phyloP scores from a whole-genome alignment of 1,284 basidiomycete genomes.

The Rhizopogon parksii region DNA sequence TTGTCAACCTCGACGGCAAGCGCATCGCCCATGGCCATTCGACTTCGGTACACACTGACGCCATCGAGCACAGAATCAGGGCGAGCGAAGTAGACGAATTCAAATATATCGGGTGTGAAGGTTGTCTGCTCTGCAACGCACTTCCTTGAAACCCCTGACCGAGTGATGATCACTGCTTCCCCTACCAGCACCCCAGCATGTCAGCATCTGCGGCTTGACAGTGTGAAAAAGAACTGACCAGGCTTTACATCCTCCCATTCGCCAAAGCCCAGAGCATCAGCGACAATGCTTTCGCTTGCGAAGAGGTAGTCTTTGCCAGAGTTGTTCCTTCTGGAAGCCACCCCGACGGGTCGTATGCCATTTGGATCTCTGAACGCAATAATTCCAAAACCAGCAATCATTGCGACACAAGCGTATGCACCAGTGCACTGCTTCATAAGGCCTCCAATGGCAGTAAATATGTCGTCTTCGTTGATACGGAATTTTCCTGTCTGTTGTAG shows the following conservation, averaged over 20 bases:
- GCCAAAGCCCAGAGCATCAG: slow-evolving; percentile 85
- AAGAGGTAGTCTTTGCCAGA: slow-evolving; percentile 82
- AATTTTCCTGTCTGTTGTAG: slow-evolving; percentile 98
- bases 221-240: slow-evolving; percentile 39
- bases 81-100: slow-evolving; percentile 98
- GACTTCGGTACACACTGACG: slow-evolving; percentile 92
- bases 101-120: slow-evolving; percentile 98
- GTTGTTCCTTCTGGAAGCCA: slow-evolving; percentile 58
- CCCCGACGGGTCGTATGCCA: slow-evolving; percentile 89
- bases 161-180: slow-evolving; percentile 94
- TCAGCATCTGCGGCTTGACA: slow-evolving; percentile 5
- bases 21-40: slow-evolving; percentile 99
- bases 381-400: slow-evolving; percentile 98
- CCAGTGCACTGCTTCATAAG: slow-evolving; percentile 88
- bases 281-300: slow-evolving; percentile 94
- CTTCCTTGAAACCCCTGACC: slow-evolving; percentile 64
- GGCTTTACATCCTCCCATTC: slow-evolving; percentile 94
- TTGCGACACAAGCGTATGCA: slow-evolving; percentile 94
- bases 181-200: slow-evolving; percentile 36
- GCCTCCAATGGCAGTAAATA: slow-evolving; percentile 89
- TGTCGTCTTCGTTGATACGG: slow-evolving; percentile 99
- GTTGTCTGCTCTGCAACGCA: slow-evolving; percentile 63
- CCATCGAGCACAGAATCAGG: slow-evolving; percentile 98
- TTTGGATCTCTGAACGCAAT: slow-evolving; percentile 99
- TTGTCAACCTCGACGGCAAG: slow-evolving; percentile 84